Conservation (phyloP, 805 yeast species). For the Alloascoidea hylecoeti region DNA sequence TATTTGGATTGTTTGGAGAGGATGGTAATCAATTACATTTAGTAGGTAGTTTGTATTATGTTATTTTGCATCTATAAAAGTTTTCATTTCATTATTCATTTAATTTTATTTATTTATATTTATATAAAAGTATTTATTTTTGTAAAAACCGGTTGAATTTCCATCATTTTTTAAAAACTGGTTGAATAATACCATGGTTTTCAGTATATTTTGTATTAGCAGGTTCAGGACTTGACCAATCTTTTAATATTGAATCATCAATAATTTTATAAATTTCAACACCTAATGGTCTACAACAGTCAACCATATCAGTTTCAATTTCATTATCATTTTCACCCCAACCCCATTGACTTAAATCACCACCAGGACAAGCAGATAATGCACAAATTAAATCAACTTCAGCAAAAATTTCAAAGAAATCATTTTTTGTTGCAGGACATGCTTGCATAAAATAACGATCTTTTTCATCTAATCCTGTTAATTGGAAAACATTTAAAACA, state of each 20-base stretch:
- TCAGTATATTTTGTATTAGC: slow-evolving; percentile 39
- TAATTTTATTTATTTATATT: no score
- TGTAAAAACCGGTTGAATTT: slow-evolving; percentile 2
- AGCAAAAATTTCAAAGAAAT: slow-evolving; percentile 54
- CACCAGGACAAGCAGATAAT: slow-evolving; percentile 57
- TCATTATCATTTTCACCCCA: slow-evolving; percentile 48
- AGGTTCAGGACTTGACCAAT: slow-evolving; percentile 35
- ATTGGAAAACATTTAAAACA: slow-evolving; percentile 55
- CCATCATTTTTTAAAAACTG: slow-evolving; percentile 7
- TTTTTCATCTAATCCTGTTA: slow-evolving; percentile 49
- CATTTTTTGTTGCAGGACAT: slow-evolving; percentile 44
- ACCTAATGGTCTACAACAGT: slow-evolving; percentile 48
- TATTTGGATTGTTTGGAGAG: slow-evolving; percentile 52
- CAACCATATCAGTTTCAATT: slow-evolving; percentile 35
- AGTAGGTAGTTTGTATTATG: no score
- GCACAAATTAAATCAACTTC: slow-evolving; percentile 53
- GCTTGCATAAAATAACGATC: slow-evolving; percentile 63
- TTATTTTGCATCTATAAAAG: no score
- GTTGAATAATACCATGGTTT: slow-evolving; percentile 31
- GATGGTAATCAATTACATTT: no score
- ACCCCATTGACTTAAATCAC: slow-evolving; percentile 54
- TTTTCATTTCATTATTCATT: no score
- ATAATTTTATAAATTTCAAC: slow-evolving; percentile 44
- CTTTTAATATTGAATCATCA: slow-evolving; percentile 27
- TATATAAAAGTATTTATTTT: no score